Percentiles rank a stretch among this genome's conserved stretches.
Evolutionary conservation across 306 rosid species (phyloP).

Genomic region (Rosa multiflora): DNA sequence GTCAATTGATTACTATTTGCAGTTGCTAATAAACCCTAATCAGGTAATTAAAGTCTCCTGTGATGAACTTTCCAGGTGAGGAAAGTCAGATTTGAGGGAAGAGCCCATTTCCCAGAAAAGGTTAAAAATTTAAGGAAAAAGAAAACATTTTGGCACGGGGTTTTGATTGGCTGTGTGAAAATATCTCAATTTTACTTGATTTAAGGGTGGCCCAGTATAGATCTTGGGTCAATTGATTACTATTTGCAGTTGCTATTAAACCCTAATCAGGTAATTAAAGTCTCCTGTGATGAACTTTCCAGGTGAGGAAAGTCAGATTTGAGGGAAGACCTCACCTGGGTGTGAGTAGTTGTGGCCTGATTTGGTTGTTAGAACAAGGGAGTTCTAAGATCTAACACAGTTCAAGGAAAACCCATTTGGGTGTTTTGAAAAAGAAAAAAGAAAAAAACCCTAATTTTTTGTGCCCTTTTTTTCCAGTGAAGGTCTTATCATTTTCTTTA

Average conservation of each 20-base stretch:
- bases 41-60: constrained; percentile 42
- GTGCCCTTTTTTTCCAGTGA: not conserved
- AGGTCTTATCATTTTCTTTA: not conserved
- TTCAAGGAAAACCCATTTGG: constrained; percentile 31
- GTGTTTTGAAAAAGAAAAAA: not conserved
- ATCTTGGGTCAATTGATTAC: constrained; percentile 19
- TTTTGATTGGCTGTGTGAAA: constrained; percentile 12
- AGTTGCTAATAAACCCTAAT: constrained; percentile 53
- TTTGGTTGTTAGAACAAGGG: constrained; percentile 37
- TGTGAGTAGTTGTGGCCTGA: constrained; percentile 28
- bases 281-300: constrained; percentile 26
- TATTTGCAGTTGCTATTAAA: constrained; percentile 28
- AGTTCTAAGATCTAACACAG: constrained; percentile 30
- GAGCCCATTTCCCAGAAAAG: constrained; percentile 35
- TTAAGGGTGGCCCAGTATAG: constrained; percentile 25
- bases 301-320: constrained; percentile 20
- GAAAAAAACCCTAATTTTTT: constrained; percentile 44
- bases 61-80: constrained; percentile 39
- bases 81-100: too few species aligned
- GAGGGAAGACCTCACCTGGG: constrained; percentile 45
- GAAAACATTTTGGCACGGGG: constrained; percentile 21
- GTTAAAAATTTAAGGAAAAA: constrained; percentile 17
- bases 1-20: constrained; percentile 11
- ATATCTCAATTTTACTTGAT: constrained; percentile 18
- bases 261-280: constrained; percentile 53